Evolutionary conservation across 768 basidiomycete genomes (phyloP).

Genomic region (Podaxis sp.): DNA sequence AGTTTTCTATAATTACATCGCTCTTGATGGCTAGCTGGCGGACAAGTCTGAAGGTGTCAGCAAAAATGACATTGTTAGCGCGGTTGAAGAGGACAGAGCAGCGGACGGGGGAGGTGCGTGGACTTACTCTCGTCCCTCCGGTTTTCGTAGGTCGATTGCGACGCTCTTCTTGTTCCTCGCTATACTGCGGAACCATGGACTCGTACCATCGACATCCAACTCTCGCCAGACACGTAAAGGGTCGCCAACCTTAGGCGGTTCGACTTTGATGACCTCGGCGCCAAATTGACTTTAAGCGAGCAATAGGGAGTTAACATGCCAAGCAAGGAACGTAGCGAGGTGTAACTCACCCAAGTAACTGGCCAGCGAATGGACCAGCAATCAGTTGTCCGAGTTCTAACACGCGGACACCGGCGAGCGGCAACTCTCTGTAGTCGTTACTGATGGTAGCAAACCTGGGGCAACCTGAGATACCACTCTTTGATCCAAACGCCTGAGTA

Average conservation of each 20-base stretch:
- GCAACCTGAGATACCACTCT: neutral
- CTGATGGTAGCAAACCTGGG: conserved; percentile 14
- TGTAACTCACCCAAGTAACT: conserved; percentile 58
- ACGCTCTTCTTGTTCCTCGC: conserved; percentile 76
- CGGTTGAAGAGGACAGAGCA: neutral
- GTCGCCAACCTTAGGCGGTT: conserved; percentile 62
- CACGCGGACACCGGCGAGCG: conserved; percentile 62
- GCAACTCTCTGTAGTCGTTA: conserved; percentile 38
- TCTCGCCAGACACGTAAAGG: conserved; percentile 73
- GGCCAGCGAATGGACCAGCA: conserved; percentile 72
- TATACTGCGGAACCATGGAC: conserved; percentile 75
- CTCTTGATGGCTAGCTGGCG: conserved; percentile 59
- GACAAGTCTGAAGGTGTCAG: conserved; percentile 46
- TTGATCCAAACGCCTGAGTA: neutral
- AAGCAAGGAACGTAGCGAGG: neutral
- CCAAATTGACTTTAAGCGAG: conserved; percentile 57
- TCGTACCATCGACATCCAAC: conserved; percentile 66
- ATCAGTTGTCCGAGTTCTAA: conserved; percentile 72
- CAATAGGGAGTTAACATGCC: neutral
- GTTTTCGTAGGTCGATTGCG: conserved; percentile 57
- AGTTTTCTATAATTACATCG: conserved; percentile 71
- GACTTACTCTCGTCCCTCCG: conserved; percentile 32
- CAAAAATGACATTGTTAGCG: neutral
- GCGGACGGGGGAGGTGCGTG: neutral
- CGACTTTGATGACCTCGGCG: conserved; percentile 73